Evolutionary conservation across 2,329 filamentous ascomycete genomes (phyloP).

Genomic region (Akanthomyces muscarius): DNA sequence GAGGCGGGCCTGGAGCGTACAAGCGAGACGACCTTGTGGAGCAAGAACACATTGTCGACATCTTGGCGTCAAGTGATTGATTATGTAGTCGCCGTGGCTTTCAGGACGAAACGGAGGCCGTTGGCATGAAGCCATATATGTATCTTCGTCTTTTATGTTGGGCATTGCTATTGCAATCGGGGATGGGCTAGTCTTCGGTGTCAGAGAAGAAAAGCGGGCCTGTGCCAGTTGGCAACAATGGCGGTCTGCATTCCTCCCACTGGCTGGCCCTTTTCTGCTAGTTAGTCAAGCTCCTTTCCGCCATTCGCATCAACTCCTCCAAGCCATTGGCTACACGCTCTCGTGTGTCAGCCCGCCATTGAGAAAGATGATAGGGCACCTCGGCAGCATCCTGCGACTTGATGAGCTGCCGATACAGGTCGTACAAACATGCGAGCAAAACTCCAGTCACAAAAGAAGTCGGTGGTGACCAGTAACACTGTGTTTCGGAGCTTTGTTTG

Average conservation of each 20-base stretch:
- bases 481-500: background rate
- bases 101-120: background rate
- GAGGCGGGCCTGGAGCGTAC: no score
- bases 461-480: background rate
- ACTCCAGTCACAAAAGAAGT: background rate
- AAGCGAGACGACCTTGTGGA: no score
- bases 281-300: background rate
- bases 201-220: background rate
- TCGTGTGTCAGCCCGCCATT: background rate
- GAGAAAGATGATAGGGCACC: background rate
- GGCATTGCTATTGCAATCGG: background rate
- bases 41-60: background rate
- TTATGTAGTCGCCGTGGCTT: background rate
- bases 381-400: background rate
- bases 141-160: no score
- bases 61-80: background rate
- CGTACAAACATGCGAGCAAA: background rate
- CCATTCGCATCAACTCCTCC: background rate
- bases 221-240: background rate
- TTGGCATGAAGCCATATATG: no score
- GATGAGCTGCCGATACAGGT: background rate
- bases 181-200: background rate
- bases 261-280: background rate
- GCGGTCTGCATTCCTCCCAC: background rate
- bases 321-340: background rate